Evolutionary conservation across 2,329 filamentous ascomycete genomes (phyloP), one percentile per base, ranked within the genome.

Genomic region (Thyridium curvatum): DNA sequence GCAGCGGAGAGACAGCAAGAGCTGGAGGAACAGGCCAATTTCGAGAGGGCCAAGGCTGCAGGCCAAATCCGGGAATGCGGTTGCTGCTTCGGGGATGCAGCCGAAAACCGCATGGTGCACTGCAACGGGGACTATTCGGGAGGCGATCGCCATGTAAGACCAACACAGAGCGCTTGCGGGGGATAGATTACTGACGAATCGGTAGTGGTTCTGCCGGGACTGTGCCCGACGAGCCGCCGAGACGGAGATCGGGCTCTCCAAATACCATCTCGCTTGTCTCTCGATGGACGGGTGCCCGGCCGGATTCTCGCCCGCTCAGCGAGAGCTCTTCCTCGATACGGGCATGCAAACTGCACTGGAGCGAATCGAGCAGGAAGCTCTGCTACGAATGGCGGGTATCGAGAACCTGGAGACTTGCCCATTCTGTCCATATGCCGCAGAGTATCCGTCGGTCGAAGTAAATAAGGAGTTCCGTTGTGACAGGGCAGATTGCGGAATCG

Each of bases 361-460:
- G 40, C 71, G 77, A 16, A 72, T 90, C 37, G 83, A 90, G 53
- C 80, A 86, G 55, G 77, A 84, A 50, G 72, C 81, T 14, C 74
- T 78, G 17, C 66, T 94, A 30, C 74, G 77, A n/a, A 66, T 77
- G 44, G 85, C 86, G 1, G 77, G 72, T 0, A 72, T 94, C 29
- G 79, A 88, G 31, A 78, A 82, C 44, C 72, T 94, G 2, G 84
- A 76, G 26, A 78, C 74, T 26, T 94, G 88, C 48, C 86, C 87
- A 0, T 93, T 89, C 53, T 94, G 88, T 56, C 79, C 85, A 16
- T 94, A 78, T 63, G 86, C 85, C 32, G 84, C 80, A 28, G 83
- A 88, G 42, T 85, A 79, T 46, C 78, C 77, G 0, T 75, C 84
- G 0, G 61, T 84, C 2, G 77, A 84, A 14, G 62, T 76, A 14